These are phyloP conservation scores for Circinella minor DNA, from an alignment of 371 early-diverging fungal genomes.

Conservation along the genomic window DNA sequence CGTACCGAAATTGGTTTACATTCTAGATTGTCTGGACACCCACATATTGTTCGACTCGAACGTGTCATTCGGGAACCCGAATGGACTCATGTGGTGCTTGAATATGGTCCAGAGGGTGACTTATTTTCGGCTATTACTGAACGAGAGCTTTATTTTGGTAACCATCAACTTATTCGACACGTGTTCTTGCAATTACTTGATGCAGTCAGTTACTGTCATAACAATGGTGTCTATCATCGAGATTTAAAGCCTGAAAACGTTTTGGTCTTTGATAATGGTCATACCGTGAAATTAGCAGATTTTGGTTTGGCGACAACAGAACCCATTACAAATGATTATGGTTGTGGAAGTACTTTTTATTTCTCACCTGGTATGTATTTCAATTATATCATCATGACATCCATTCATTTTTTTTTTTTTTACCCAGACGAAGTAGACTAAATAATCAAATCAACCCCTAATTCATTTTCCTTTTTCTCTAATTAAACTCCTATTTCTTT, in stretches of 20 bases:
- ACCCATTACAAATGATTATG: constrained; percentile 74
- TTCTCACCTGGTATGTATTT: constrained; percentile 77
- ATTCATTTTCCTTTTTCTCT: constrained; percentile 1
- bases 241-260: constrained; percentile 81
- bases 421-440: background rate
- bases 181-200: constrained; percentile 64
- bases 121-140: constrained; percentile 71
- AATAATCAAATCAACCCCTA: no score
- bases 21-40: constrained; percentile 65
- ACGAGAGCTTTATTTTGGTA: constrained; percentile 52
- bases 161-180: constrained; percentile 53
- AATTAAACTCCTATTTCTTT: background rate
- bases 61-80: constrained; percentile 65
- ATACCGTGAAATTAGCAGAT: constrained; percentile 83
- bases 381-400: background rate
- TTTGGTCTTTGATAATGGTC: constrained; percentile 51
- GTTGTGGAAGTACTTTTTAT: constrained; percentile 92
- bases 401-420: background rate
- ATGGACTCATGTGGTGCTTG: constrained; percentile 74
- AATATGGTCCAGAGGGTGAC: constrained; percentile 74
- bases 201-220: constrained; percentile 66
- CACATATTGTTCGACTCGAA: constrained; percentile 75
- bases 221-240: constrained; percentile 66
- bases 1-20: constrained; percentile 79
- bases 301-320: constrained; percentile 93